phyloP scores from a whole-genome alignment of 1,284 basidiomycete species.

The Apiotrichum porosum region DNA sequence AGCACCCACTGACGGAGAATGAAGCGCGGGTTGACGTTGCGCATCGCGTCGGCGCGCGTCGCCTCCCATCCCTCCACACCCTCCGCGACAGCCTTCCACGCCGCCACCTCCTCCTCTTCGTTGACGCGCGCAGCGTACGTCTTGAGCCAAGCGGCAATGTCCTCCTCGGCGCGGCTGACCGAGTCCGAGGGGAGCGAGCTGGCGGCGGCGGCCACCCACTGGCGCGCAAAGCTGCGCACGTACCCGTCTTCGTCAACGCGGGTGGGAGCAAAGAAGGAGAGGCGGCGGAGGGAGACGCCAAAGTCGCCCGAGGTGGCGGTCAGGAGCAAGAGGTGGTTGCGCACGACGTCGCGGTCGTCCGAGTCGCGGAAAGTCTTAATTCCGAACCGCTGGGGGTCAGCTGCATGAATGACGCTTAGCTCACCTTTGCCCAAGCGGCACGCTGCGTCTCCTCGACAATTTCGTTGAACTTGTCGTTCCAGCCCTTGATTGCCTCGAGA shows the following conservation, averaged over 20 bases:
- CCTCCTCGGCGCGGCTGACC: slow-evolving; percentile 49
- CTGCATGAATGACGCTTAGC: slow-evolving; percentile 7
- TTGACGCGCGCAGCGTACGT: slow-evolving; percentile 61
- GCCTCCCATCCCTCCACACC: slow-evolving; percentile 31
- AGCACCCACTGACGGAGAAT: slow-evolving; percentile 87
- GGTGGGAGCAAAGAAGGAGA: slow-evolving; percentile 62
- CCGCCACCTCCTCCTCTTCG: slow-evolving; percentile 20
- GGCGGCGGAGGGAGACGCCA: slow-evolving; percentile 68
- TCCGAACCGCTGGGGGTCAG: slow-evolving; percentile 62
- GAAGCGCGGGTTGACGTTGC: slow-evolving; percentile 71
- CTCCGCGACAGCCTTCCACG: slow-evolving; percentile 3
- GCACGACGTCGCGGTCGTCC: slow-evolving; percentile 60
- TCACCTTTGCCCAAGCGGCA: slow-evolving; percentile 62
- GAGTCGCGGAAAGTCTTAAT: slow-evolving; percentile 54
- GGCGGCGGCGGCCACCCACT: slow-evolving; percentile 52
- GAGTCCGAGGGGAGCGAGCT: slow-evolving; percentile 53
- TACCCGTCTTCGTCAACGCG: slow-evolving; percentile 23
- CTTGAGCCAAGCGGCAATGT: slow-evolving; percentile 64
- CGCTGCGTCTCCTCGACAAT: slow-evolving; percentile 60
- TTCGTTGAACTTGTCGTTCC: slow-evolving; percentile 57
- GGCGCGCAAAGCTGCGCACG: slow-evolving; percentile 53
- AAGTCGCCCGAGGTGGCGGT: slow-evolving; percentile 70
- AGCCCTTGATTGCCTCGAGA: slow-evolving; percentile 50
- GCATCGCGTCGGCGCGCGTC: slow-evolving; percentile 41
- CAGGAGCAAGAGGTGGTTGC: slow-evolving; percentile 64